phyloP scores from a whole-genome alignment of 1,139 yeast genomes.

The Debaryomyces nepalensis region DNA sequence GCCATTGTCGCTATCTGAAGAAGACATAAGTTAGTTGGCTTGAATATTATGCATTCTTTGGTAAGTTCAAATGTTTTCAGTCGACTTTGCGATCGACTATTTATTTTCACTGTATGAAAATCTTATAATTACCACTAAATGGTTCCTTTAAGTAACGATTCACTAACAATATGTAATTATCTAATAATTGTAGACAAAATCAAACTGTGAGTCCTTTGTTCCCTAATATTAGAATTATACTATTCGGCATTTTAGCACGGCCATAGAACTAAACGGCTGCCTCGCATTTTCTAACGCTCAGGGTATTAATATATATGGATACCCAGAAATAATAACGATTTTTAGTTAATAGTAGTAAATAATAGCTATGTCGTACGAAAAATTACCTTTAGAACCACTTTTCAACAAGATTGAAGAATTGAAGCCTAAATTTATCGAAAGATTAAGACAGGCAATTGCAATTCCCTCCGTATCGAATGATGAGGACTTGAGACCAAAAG shows the following conservation, averaged over 20 bases:
- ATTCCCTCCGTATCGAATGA: slow-evolving; percentile 96
- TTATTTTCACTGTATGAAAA: slow-evolving; percentile 6
- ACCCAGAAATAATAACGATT: background rate
- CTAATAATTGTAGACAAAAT: background rate
- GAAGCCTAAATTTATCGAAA: slow-evolving; percentile 67
- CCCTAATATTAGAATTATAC: background rate
- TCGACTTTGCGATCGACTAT: slow-evolving; percentile 5
- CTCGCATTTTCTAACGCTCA: slow-evolving; percentile 2
- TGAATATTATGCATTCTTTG: background rate
- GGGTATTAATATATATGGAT: background rate
- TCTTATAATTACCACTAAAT: too few species aligned
- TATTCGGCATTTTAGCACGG: slow-evolving; percentile 9
- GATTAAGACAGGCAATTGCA: slow-evolving; percentile 80
- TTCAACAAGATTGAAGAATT: slow-evolving; percentile 70
- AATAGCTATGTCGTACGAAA: slow-evolving; percentile 37
- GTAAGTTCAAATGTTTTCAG: background rate
- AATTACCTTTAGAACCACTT: slow-evolving; percentile 48
- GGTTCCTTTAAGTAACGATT: too few species aligned
- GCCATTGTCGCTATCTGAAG: background rate
- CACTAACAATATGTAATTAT: background rate
- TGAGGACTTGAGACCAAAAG: slow-evolving; percentile 83
- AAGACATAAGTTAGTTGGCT: slow-evolving; percentile 4
- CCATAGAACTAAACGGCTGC: slow-evolving; percentile 9
- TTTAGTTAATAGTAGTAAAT: background rate
- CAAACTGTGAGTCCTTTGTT: background rate